Percentiles rank a stretch among this genome's conserved stretches.
phyloP scores from a whole-genome alignment of 257 asterid genomes.

The Solanum paucissectum region DNA sequence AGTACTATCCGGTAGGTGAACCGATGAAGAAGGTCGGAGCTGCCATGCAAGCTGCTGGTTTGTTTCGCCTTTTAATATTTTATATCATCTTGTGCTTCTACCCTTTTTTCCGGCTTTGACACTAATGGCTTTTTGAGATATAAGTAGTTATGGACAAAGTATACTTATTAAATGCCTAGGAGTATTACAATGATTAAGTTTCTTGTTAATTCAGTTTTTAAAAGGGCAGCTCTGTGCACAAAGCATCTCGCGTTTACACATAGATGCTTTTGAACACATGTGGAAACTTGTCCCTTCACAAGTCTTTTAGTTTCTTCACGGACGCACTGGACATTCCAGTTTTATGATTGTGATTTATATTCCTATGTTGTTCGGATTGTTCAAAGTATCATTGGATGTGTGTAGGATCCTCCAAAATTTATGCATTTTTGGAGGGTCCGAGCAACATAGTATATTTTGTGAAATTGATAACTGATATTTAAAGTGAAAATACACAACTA shows the following conservation, averaged over 20 bases:
- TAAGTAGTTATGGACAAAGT: background rate
- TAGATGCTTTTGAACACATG: background rate
- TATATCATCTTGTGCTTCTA: background rate
- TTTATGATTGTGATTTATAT: background rate
- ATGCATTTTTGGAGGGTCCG: background rate
- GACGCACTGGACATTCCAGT: background rate
- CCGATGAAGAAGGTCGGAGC: constrained; percentile 47
- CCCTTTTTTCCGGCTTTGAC: background rate
- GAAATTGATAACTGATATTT: background rate
- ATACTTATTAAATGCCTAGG: background rate
- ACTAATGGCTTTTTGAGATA: background rate
- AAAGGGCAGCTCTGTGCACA: background rate
- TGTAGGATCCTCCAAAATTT: background rate
- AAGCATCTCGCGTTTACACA: background rate
- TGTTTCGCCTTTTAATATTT: background rate
- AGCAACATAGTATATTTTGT: background rate
- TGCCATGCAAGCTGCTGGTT: constrained; percentile 63
- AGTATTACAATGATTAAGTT: background rate
- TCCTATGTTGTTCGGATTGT: background rate
- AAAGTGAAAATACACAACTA: background rate
- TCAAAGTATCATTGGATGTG: background rate
- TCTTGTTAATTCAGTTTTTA: background rate
- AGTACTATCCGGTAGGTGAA: constrained; percentile 63
- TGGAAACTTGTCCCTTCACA: background rate
- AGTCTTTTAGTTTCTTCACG: background rate